Conservation (phyloP, 768 basidiomycete genomes). For the Strobilomyces confusus region DNA sequence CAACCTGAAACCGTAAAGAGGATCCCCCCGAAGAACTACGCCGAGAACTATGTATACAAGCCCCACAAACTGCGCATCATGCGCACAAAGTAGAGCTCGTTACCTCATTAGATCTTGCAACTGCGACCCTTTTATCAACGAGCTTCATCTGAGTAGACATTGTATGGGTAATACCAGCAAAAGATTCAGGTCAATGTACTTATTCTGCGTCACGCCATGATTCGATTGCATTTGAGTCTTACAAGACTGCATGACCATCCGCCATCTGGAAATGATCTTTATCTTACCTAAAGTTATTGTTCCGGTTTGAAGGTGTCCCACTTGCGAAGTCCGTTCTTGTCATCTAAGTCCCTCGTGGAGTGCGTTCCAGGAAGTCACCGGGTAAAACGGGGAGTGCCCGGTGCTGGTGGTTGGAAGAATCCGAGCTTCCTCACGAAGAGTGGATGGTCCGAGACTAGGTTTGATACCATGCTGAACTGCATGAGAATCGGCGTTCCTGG, state of each 20-base stretch:
- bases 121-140: neutral
- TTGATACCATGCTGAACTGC: neutral
- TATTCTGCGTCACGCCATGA: neutral
- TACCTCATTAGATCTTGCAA: constrained; percentile 6
- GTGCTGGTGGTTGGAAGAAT: no score
- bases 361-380: neutral
- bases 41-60: constrained; percentile 88
- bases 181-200: neutral
- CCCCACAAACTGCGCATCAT: constrained; percentile 74
- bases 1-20: constrained; percentile 60
- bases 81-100: constrained; percentile 80
- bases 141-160: neutral
- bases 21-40: constrained; percentile 82
- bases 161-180: neutral
- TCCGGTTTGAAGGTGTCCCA: neutral
- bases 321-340: neutral
- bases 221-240: neutral
- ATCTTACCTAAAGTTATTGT: neutral
- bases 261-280: neutral
- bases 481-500: neutral
- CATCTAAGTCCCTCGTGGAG: neutral
- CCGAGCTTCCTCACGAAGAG: no score
- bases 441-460: no score
- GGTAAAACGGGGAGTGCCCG: no score
- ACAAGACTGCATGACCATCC: neutral